A percentile compares a stretch with the other conserved stretches of the same genome.
Evolutionary conservation across 2,329 filamentous ascomycete genomes (phyloP).

Genomic region (Diaporthe ampelina): DNA sequence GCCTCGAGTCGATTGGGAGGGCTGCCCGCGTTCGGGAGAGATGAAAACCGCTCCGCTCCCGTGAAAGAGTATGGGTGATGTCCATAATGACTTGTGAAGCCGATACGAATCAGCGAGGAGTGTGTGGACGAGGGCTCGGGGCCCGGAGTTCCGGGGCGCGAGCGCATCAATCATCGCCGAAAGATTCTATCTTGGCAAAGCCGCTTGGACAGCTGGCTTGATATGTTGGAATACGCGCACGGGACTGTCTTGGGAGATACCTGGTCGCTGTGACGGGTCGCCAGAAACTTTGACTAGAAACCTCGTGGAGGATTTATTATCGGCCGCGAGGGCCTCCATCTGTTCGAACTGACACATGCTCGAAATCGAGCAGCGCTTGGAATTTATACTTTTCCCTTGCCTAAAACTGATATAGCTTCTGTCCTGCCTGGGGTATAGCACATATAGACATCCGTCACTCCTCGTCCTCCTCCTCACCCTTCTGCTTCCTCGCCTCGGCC

Average conservation of each 20-base stretch:
- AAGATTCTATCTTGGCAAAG: neutral
- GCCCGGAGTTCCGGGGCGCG: neutral
- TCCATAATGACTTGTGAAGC: neutral
- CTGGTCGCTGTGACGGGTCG: no score
- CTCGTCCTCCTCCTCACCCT: constrained; percentile 47
- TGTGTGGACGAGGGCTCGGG: neutral
- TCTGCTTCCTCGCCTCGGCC: constrained; percentile 56
- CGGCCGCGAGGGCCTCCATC: neutral
- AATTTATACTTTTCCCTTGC: constrained; percentile 6
- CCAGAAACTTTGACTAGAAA: no score
- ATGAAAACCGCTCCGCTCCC: neutral
- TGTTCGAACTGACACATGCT: neutral
- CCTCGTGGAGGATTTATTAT: no score
- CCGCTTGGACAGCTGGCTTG: neutral
- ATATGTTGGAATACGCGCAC: no score
- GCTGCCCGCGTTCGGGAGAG: neutral
- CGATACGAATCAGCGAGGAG: no score
- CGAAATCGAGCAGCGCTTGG: neutral
- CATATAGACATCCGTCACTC: constrained; percentile 41
- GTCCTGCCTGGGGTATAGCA: constrained; percentile 15
- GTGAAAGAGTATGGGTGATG: neutral
- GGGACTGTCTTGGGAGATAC: no score
- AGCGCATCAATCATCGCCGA: neutral
- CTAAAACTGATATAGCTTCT: neutral
- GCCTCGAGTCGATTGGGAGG: neutral